These are phyloP conservation scores for Coccomyxa sp. DNA, from an alignment of 139 green algal species.

Conservation along the genomic window DNA sequence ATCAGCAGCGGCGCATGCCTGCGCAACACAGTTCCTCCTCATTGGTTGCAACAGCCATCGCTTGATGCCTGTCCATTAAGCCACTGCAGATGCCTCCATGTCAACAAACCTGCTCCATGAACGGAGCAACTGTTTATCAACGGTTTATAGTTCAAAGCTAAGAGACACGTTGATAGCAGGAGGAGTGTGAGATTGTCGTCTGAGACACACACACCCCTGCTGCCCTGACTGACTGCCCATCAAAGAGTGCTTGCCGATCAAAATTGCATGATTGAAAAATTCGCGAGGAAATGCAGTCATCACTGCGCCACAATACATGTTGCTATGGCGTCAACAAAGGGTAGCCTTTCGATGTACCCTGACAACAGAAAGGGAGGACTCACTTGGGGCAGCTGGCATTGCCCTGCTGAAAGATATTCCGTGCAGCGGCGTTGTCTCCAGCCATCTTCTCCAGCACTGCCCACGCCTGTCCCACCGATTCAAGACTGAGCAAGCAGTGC, in stretches of 20 bases:
- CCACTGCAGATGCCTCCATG: neutral
- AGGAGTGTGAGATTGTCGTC: neutral
- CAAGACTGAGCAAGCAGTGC: neutral
- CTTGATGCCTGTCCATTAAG: neutral
- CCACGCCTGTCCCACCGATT: constrained; percentile 25
- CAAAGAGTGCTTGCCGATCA: too few species aligned
- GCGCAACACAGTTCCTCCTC: neutral
- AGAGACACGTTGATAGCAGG: neutral
- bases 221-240: too few species aligned
- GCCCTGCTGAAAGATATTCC: constrained; percentile 40
- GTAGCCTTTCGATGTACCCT: too few species aligned
- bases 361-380: too few species aligned
- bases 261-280: too few species aligned
- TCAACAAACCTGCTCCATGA: neutral
- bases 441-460: constrained; percentile 28
- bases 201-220: too few species aligned
- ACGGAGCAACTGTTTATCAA: neutral
- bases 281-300: too few species aligned
- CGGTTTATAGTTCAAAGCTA: neutral
- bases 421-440: constrained; percentile 16
- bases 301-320: too few species aligned
- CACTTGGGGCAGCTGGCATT: constrained; percentile 37
- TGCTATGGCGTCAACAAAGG: too few species aligned
- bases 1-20: constrained; percentile 56
- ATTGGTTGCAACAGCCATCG: neutral